phyloP scores from a whole-genome alignment of 2,329 filamentous ascomycete genomes.

The Zasmidium cellare region DNA sequence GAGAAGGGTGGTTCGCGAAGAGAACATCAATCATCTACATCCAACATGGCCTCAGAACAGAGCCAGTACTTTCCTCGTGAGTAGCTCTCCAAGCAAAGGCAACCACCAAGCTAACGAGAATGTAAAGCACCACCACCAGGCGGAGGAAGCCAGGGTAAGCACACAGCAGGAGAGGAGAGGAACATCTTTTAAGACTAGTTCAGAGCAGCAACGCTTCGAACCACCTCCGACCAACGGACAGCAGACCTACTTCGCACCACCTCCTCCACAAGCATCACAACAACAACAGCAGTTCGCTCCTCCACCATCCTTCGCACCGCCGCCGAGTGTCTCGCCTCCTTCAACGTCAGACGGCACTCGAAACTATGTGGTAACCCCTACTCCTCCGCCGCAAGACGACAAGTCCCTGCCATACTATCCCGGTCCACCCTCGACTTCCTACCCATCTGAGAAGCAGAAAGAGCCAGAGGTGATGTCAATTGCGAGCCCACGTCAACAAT shows the following conservation, averaged over 20 bases:
- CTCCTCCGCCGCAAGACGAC: constrained; percentile 22
- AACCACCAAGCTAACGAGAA: background rate
- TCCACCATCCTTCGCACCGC: constrained; percentile 26
- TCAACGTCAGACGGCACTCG: background rate
- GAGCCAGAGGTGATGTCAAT: constrained; percentile 24
- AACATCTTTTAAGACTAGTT: background rate
- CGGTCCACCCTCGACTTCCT: constrained; percentile 35
- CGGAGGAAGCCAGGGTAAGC: constrained; percentile 3
- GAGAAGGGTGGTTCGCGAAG: background rate
- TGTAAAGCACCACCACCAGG: constrained; percentile 8
- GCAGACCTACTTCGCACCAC: constrained; percentile 29
- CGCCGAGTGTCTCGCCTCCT: constrained; percentile 22
- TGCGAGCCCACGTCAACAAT: constrained; percentile 23
- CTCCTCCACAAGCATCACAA: constrained; percentile 24
- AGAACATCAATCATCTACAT: background rate
- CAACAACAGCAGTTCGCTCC: constrained; percentile 30
- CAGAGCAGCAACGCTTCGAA: constrained; percentile 5
- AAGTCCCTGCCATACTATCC: constrained; percentile 37
- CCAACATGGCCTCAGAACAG: constrained; percentile 24
- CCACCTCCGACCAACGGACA: constrained; percentile 10
- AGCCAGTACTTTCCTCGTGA: constrained; percentile 35
- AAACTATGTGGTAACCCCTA: constrained; percentile 19
- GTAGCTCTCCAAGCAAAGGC: constrained; percentile 1
- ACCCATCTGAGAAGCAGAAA: constrained; percentile 35
- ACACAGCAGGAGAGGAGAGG: background rate